Percentiles rank a stretch among this genome's conserved stretches.
Evolutionary conservation across 2,329 filamentous ascomycete genomes (phyloP).

Genomic region (Aspergillus flavus): DNA sequence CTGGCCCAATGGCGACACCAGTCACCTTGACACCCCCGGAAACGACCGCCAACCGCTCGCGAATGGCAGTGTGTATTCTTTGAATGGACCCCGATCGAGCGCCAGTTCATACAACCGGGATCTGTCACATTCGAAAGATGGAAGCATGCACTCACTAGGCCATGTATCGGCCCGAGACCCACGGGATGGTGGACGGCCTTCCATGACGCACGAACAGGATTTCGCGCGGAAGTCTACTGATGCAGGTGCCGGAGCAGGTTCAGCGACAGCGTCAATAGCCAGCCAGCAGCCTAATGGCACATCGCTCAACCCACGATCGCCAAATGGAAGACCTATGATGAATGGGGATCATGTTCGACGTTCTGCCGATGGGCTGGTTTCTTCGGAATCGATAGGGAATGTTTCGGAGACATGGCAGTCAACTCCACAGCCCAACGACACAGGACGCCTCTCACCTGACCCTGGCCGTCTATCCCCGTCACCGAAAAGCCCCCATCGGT

Average conservation of each 20-base stretch:
- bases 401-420: slow-evolving; percentile 36
- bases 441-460: slow-evolving; percentile 35
- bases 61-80: slow-evolving; percentile 61
- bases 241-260: slow-evolving; percentile 29
- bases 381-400: slow-evolving; percentile 31
- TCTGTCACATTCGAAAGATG: slow-evolving; percentile 43
- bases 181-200: slow-evolving; percentile 32
- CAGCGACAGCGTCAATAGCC: slow-evolving; percentile 25
- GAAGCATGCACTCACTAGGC: slow-evolving; percentile 53
- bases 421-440: slow-evolving; percentile 36
- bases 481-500: slow-evolving; percentile 35
- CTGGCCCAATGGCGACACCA: slow-evolving; percentile 47
- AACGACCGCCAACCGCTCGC: slow-evolving; percentile 44
- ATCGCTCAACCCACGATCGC: slow-evolving; percentile 23
- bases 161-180: slow-evolving; percentile 38
- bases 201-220: slow-evolving; percentile 31
- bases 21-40: slow-evolving; percentile 39
- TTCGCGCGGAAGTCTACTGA: slow-evolving; percentile 32
- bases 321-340: slow-evolving; percentile 31
- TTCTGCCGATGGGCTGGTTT: slow-evolving; percentile 34
- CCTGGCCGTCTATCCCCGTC: slow-evolving; percentile 32
- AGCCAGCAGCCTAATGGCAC: slow-evolving; percentile 34
- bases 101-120: slow-evolving; percentile 47
- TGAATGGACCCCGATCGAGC: slow-evolving; percentile 59
- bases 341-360: slow-evolving; percentile 37